A percentile compares a stretch with the other conserved stretches of the same genome.
Evolutionary conservation across 140 eudicot genomes (phyloP).

Genomic region (Bidens hawaiensis): DNA sequence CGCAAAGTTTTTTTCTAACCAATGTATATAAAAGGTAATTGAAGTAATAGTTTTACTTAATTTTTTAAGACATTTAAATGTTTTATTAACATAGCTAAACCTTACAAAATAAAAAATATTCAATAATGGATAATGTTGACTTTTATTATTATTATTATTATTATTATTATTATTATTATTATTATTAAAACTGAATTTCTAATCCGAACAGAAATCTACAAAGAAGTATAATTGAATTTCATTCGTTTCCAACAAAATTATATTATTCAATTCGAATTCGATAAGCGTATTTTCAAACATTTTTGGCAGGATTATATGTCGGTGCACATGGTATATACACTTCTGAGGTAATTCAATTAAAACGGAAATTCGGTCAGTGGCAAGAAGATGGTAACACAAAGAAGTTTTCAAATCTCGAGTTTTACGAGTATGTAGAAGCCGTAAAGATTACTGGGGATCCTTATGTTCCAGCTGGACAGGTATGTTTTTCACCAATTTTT

Average conservation of each 20-base stretch:
- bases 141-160: not conserved
- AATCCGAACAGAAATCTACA: not conserved
- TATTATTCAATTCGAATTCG: not conserved
- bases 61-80: not conserved
- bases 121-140: not conserved
- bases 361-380: slow-evolving; percentile 93
- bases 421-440: slow-evolving; percentile 97
- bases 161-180: not conserved
- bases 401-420: slow-evolving; percentile 53
- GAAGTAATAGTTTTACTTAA: not conserved
- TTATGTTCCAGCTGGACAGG: slow-evolving; percentile 96
- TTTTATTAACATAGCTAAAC: not conserved
- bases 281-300: not conserved
- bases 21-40: not conserved
- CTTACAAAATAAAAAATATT: not conserved
- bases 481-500: slow-evolving; percentile 11
- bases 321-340: slow-evolving; percentile 80
- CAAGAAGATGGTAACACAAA: slow-evolving; percentile 53
- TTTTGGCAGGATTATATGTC: slow-evolving; percentile 69
- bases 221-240: not conserved
- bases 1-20: not conserved
- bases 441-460: slow-evolving; percentile 90
- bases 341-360: slow-evolving; percentile 85
- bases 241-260: not conserved
- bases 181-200: not conserved